Percentiles rank a stretch among this genome's conserved stretches.
Conservation (phyloP, 2,329 filamentous ascomycete species). For the Ceratocystiopsis minuta region DNA sequence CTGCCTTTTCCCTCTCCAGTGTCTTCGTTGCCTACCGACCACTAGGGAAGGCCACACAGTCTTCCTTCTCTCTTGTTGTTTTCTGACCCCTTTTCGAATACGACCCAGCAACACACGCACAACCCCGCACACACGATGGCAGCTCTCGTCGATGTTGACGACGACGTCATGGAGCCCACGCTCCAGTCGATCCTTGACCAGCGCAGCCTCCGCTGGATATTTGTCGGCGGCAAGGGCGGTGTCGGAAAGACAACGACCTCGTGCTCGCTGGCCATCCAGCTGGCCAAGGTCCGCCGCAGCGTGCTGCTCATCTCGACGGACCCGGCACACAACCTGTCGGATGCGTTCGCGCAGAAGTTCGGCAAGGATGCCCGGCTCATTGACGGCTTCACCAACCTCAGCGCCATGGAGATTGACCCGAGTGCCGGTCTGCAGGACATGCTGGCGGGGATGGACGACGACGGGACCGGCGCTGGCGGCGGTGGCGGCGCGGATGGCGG, state of each 20-base stretch:
- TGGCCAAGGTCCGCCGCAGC: constrained; percentile 83
- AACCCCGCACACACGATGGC: too few relatives aligned
- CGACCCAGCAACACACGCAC: too few relatives aligned
- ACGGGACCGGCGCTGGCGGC: constrained; percentile 27
- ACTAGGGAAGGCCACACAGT: too few relatives aligned
- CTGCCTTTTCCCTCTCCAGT: too few relatives aligned
- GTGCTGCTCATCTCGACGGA: constrained; percentile 97
- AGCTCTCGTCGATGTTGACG: constrained; percentile 20
- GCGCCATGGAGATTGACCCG: constrained; percentile 97
- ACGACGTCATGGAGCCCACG: constrained; percentile 68
- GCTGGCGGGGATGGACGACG: constrained; percentile 58
- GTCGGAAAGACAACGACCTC: constrained; percentile 99
- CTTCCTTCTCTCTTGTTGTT: too few relatives aligned
- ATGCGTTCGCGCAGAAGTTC: constrained; percentile 97
- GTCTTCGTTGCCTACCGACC: too few relatives aligned
- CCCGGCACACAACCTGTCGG: constrained; percentile 91
- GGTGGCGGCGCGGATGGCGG: constrained; percentile 39
- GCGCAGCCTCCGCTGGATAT: constrained; percentile 92
- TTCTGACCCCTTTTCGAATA: too few relatives aligned
- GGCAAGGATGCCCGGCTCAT: constrained; percentile 92
- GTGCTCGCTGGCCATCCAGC: constrained; percentile 93
- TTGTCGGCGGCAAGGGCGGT: constrained; percentile 94
- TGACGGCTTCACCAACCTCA: constrained; percentile 82
- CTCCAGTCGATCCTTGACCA: constrained; percentile 93
- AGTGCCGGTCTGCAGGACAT: constrained; percentile 96